These are phyloP conservation scores for Sphagnum fallax DNA, from an alignment of 228 moss, liverwort and hornwort species.

Conservation along the genomic window DNA sequence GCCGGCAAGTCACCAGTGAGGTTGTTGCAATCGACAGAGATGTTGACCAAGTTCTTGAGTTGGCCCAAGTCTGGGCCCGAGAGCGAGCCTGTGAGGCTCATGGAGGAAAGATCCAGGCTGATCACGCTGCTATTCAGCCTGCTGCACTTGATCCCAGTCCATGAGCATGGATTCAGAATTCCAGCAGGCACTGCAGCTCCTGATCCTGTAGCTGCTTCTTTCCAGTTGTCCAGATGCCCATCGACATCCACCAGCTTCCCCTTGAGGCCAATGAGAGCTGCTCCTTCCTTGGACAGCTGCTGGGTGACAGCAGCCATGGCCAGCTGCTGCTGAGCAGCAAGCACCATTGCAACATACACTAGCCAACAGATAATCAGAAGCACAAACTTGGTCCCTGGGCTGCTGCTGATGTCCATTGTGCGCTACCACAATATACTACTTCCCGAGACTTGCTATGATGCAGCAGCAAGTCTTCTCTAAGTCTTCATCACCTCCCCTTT, in stretches of 20 bases:
- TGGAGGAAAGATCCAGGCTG: constrained; percentile 40
- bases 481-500: too few relatives aligned
- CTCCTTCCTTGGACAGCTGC: constrained; percentile 40
- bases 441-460: too few relatives aligned
- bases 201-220: constrained; percentile 4
- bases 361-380: too few relatives aligned
- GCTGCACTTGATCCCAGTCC: constrained; percentile 58
- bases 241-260: constrained; percentile 34
- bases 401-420: too few relatives aligned
- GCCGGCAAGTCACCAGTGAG: constrained; percentile 56
- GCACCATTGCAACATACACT: too few relatives aligned
- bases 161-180: constrained; percentile 39
- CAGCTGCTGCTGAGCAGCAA: background rate
- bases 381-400: too few relatives aligned
- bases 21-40: constrained; percentile 71
- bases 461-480: too few relatives aligned
- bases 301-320: constrained; percentile 3
- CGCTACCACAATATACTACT: too few relatives aligned
- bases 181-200: background rate
- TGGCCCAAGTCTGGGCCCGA: constrained; percentile 34
- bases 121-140: constrained; percentile 27
- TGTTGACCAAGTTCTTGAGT: constrained; percentile 37
- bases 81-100: constrained; percentile 56
- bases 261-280: constrained; percentile 52
- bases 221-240: constrained; percentile 46